Conservation (phyloP, 441 rosid species). For the Codiaeum variegatum region DNA sequence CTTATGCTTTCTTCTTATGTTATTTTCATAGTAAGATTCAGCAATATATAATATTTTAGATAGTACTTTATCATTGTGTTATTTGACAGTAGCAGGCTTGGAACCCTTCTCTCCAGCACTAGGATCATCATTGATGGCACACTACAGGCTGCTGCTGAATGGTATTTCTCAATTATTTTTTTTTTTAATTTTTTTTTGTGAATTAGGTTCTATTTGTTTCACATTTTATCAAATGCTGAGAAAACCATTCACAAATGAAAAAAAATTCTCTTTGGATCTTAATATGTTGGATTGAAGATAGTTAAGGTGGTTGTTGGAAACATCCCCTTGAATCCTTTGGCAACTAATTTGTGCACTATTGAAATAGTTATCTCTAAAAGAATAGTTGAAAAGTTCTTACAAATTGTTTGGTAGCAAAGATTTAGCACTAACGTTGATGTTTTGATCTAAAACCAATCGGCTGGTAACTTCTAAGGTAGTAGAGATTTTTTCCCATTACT, state of each 20-base stretch:
- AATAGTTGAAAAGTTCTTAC: neutral
- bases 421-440: conserved; percentile 18
- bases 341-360: neutral
- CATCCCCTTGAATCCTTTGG: neutral
- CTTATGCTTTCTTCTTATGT: no score
- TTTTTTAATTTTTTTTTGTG: no score
- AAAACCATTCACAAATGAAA: neutral
- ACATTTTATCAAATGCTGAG: neutral
- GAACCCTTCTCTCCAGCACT: conserved; percentile 91
- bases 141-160: conserved; percentile 99
- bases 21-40: no score
- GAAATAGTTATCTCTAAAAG: neutral
- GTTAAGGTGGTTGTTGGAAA: neutral
- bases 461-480: neutral
- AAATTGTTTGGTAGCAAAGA: neutral
- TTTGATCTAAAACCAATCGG: conserved; percentile 18
- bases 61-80: no score
- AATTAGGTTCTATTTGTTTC: neutral
- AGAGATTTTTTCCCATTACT: neutral
- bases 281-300: neutral
- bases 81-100: conserved; percentile 97
- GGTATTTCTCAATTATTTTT: conserved; percentile 43
- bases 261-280: neutral
- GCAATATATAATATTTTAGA: no score
- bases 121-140: conserved; percentile 87